These are phyloP conservation scores for Glarea lozoyensis DNA, from an alignment of 495 filamentous ascomycete species.

Conservation along the genomic window DNA sequence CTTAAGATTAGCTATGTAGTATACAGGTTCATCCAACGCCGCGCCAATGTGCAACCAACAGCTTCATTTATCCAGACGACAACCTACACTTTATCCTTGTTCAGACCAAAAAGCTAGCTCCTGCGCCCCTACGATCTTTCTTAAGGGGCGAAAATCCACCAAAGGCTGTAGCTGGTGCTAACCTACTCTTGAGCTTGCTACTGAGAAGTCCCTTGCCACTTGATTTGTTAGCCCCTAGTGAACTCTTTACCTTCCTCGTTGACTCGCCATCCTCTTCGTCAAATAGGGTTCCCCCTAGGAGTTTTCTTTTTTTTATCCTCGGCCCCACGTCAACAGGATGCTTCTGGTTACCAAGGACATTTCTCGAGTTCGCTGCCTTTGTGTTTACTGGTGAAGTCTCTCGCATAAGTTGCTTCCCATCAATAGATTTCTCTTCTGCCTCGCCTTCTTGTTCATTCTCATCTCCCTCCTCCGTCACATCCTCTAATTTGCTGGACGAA, in stretches of 20 bases:
- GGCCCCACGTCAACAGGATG: constrained; percentile 31
- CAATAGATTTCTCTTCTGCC: neutral
- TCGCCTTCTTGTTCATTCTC: constrained; percentile 14
- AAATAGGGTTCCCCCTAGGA: constrained; percentile 59
- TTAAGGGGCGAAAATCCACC: constrained; percentile 73
- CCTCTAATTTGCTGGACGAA: constrained; percentile 11
- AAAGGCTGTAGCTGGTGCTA: constrained; percentile 27
- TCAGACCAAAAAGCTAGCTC: constrained; percentile 44
- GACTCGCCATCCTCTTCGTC: constrained; percentile 64
- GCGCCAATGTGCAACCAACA: neutral
- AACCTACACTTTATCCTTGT: no score
- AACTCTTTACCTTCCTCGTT: constrained; percentile 15
- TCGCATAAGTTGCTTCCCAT: neutral
- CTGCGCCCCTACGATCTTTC: constrained; percentile 53
- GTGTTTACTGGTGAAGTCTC: neutral
- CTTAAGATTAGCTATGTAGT: no score
- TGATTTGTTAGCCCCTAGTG: constrained; percentile 21
- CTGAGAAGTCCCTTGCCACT: constrained; percentile 23
- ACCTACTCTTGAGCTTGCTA: constrained; percentile 17
- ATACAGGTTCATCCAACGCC: no score
- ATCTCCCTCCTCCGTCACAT: constrained; percentile 17
- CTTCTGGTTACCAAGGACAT: neutral
- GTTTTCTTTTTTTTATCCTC: constrained; percentile 68
- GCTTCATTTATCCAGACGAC: constrained; percentile 26
- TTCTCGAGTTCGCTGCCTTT: neutral